A percentile compares a stretch with the other conserved stretches of the same genome.
phyloP scores from a whole-genome alignment of 164 flowering plant genomes.

The Annona cherimola region DNA sequence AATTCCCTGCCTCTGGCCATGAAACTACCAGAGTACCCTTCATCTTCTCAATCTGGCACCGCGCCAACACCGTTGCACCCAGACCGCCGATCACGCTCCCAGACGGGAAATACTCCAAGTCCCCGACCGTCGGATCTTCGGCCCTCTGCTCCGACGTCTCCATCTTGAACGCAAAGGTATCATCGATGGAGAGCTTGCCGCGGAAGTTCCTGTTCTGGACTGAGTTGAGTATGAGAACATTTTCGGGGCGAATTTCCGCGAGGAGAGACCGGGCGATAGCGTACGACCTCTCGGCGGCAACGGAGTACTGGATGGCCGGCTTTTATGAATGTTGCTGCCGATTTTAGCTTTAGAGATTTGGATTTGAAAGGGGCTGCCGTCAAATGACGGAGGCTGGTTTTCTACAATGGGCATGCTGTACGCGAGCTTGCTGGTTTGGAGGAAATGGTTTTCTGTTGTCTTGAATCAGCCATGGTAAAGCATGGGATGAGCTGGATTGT shows the following conservation, averaged over 20 bases:
- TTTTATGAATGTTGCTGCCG: no score
- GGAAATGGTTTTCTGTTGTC: no score
- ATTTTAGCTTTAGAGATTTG: no score
- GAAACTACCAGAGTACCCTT: slow-evolving; percentile 14
- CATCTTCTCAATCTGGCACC: slow-evolving; percentile 12
- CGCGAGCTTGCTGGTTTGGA: no score
- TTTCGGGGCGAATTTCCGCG: slow-evolving; percentile 7
- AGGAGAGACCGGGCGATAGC: slow-evolving; percentile 8
- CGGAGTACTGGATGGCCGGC: slow-evolving; percentile 9
- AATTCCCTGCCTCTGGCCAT: slow-evolving; percentile 13
- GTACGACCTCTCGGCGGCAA: slow-evolving; percentile 10
- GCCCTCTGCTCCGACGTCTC: slow-evolving; percentile 19
- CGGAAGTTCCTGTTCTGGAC: slow-evolving; percentile 15
- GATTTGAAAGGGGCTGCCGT: no score
- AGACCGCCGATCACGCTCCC: slow-evolving; percentile 18
- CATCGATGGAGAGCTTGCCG: slow-evolving; percentile 12
- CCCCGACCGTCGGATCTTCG: background rate
- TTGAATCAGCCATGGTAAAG: no score
- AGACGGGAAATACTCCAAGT: slow-evolving; percentile 13
- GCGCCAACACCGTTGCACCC: slow-evolving; percentile 12
- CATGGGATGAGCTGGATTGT: no score
- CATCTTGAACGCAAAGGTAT: slow-evolving; percentile 12
- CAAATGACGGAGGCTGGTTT: no score
- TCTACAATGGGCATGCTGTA: no score
- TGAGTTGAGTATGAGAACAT: slow-evolving; percentile 10